These are phyloP conservation scores for Chaetomium sp. DNA, from an alignment of 2,329 filamentous ascomycete species.

Conservation along the genomic window DNA sequence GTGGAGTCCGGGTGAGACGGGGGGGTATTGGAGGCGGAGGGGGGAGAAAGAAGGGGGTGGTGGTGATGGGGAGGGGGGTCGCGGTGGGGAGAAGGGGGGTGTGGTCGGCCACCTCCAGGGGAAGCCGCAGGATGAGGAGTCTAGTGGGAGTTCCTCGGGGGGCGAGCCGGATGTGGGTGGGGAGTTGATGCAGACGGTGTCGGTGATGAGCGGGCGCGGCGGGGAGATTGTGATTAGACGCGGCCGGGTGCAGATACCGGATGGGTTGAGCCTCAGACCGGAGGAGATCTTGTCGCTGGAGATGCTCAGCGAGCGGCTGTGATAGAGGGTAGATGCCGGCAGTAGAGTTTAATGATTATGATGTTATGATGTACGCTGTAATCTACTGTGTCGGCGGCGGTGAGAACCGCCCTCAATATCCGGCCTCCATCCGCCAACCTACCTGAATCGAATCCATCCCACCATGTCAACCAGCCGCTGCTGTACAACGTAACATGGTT, in stretches of 20 bases:
- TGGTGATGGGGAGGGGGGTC: neutral
- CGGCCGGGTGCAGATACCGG: conserved; percentile 26
- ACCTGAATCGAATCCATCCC: neutral
- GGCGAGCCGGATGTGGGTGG: conserved; percentile 7
- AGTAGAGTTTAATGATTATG: conserved; percentile 12
- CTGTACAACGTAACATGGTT: conserved; percentile 5
- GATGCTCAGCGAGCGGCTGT: conserved; percentile 31
- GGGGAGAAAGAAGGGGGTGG: conserved; percentile 5
- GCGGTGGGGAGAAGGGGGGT: conserved; percentile 1
- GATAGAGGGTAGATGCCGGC: conserved; percentile 8
- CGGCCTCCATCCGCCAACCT: neutral
- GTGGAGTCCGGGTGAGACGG: conserved; percentile 59
- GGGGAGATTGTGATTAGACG: conserved; percentile 25
- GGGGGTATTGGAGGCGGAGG: conserved; percentile 30
- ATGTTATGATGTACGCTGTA: neutral
- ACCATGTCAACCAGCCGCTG: neutral
- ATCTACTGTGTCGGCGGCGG: neutral
- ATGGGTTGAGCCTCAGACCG: conserved; percentile 27
- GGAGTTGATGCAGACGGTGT: conserved; percentile 15
- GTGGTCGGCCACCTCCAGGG: neutral
- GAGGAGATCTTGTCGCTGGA: conserved; percentile 33
- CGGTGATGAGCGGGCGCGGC: conserved; percentile 7
- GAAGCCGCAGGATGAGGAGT: neutral
- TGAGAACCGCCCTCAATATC: no score
- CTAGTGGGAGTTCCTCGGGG: conserved; percentile 11